Base-by-base conservation (phyloP, 106 monocot genomes). In the Amphibolis antarctica region DNA sequence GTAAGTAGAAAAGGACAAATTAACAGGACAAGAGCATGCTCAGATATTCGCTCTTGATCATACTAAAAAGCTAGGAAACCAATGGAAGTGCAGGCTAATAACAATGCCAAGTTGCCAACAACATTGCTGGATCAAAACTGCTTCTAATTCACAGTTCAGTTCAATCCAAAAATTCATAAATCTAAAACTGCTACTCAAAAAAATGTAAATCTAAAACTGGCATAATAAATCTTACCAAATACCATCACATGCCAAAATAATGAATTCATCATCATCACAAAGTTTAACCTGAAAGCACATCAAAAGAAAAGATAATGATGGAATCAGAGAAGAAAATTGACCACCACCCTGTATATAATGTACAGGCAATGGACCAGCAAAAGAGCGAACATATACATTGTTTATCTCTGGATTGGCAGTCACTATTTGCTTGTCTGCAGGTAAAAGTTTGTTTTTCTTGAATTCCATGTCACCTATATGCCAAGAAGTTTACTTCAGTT, bases 211-310 rank as follows among this genome's bases (percentile, higher is more conserved):
- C 36, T 36, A 36, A 4, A 4, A 36, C 36, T 36, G 2, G 36
- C 36, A 36, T 36, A 36, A 36, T 36, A 7, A 36, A 61, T 43
- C 60, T 43, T 15, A 88, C 96, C 96, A 98, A 71, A 98, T 77
- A 28, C 96, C 96, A 83, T 98, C 96, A 66, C 96, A 92, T 42
- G 92, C 92, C 60, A 92, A 30, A 70, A 85, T 88, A 70, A 92
- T 64, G 68, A 92, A 92, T 24, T 90, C 96, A 60, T 90, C 96
- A 60, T 98, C 90, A 11, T 87, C 90, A 70, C 86, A 85, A 62
- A 98, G 96, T 19, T 98, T 86, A 63, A 90, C 90, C 96, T 94
- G 23, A 17, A 46, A 42, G 51, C 12, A 28, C 2, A 50, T 0
- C 44, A 47, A 10, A 48, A 45, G 60, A 61, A 11, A 19, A 30